Evolutionary conservation across 805 yeast genomes (phyloP), one percentile per base, ranked within the genome.

Genomic region (Ogataea zsoltii): DNA sequence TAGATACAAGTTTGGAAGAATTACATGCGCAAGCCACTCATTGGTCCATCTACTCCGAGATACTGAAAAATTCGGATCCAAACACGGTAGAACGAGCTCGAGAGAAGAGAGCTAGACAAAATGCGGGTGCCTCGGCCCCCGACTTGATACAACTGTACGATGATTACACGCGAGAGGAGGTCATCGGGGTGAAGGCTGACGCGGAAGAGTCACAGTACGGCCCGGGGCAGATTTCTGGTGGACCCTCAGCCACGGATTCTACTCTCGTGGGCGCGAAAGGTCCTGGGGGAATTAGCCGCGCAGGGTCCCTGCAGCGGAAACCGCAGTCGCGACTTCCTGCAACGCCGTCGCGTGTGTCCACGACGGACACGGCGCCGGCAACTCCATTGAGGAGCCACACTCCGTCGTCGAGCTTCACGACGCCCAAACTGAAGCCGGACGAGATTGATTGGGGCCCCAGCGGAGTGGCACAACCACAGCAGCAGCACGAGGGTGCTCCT

Each of bases 1-100:
- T 42, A 4, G 33, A 39, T 7, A 44, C 48, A 25, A 48, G 52
- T 25, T 31, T 40, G 14, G 34, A 33, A 1, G 49, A 44, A 4
- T 21, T 48, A 23, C 29, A 33, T 17, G 15, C 36, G 3, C 42
- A 48, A 13, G 21, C 32, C 1, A 9, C 15, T 23, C 38, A 37
- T 17, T 38, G 39, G 14, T 34, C 45, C 17, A 42, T 39, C 18
- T 48, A 48, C 25, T 48, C 52, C 3, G 34, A 40, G 31, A 39
- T 48, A 9, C 15, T 48, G 30, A 38, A 43, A 3, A 35, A 38
- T n/a, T 33, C 49, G 5, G 38, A 43, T 15, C 38, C 37, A 11
- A 18, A 17, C 16, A 37, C 40, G 9, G 14, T 37, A 5, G 19
- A 21, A 3, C 12, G 40, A 12, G 31, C 32, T 4, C 26, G 23